These are phyloP conservation scores for Syzygium aromaticum DNA, from an alignment of 345 rosid species.

Conservation along the genomic window DNA sequence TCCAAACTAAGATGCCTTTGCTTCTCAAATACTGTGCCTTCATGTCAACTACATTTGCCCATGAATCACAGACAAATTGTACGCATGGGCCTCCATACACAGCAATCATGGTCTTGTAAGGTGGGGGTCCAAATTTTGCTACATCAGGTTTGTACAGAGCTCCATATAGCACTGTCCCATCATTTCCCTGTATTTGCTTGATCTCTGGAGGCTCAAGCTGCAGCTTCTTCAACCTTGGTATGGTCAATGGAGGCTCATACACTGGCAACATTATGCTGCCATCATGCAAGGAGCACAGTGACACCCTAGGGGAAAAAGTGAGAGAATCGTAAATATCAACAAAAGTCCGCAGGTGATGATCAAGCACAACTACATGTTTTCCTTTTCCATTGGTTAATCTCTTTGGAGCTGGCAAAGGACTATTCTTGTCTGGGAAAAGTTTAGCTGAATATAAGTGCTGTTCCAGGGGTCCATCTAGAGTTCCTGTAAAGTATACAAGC, in stretches of 20 bases:
- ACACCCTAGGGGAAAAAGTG: constrained; percentile 59
- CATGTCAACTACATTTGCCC: constrained; percentile 90
- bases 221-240: constrained; percentile 44
- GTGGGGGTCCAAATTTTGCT: constrained; percentile 79
- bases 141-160: constrained; percentile 76
- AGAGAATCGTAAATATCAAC: constrained; percentile 87
- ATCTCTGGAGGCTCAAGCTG: constrained; percentile 76
- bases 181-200: constrained; percentile 55
- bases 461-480: constrained; percentile 73
- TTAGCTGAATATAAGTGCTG: constrained; percentile 59
- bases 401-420: constrained; percentile 29
- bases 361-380: constrained; percentile 73
- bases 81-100: constrained; percentile 91
- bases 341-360: constrained; percentile 73
- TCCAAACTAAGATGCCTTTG: constrained; percentile 90
- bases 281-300: constrained; percentile 54
- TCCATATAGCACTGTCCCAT: constrained; percentile 65
- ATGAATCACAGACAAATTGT: constrained; percentile 66
- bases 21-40: constrained; percentile 84
- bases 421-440: constrained; percentile 30
- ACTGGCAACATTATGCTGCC: constrained; percentile 51
- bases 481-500: constrained; percentile 72
- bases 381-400: constrained; percentile 82
- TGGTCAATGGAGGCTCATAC: constrained; percentile 53
- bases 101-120: constrained; percentile 73